Conservation (phyloP, 495 filamentous ascomycete species). For the Immersiella caudata region DNA sequence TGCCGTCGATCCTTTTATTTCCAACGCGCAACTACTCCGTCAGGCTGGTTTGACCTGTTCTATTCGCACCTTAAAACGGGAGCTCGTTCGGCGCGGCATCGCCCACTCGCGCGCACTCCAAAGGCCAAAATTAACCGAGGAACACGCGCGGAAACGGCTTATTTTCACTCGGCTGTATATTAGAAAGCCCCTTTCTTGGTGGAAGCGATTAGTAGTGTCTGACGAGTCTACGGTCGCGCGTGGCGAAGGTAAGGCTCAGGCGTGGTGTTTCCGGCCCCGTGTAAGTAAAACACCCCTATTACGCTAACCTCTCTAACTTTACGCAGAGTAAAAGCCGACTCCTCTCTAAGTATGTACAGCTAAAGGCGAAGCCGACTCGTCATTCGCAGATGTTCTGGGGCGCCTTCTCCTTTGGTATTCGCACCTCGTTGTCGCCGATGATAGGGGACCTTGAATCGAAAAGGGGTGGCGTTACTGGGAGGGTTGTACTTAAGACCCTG, state of each 20-base stretch:
- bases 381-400: constrained; percentile 20
- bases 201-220: constrained; percentile 9
- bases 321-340: constrained; percentile 6
- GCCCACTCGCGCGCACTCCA: neutral
- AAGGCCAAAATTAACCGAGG: constrained; percentile 11
- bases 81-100: constrained; percentile 9
- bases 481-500: constrained; percentile 11
- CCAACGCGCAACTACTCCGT: neutral
- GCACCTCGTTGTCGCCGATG: neutral
- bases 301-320: neutral
- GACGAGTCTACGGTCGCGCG: constrained; percentile 14
- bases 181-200: constrained; percentile 5
- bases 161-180: constrained; percentile 3
- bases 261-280: constrained; percentile 2
- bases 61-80: constrained; percentile 9
- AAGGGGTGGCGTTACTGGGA: constrained; percentile 7
- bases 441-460: neutral
- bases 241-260: constrained; percentile 8
- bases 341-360: constrained; percentile 5
- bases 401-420: neutral
- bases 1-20: neutral
- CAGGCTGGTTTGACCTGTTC: neutral
- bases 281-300: neutral
- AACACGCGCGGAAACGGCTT: neutral
- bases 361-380: constrained; percentile 4